A percentile compares a stretch with the other conserved stretches of the same genome.
phyloP scores from a whole-genome alignment of 2,329 filamentous ascomycete species.

The Gaeumannomyces tritici region DNA sequence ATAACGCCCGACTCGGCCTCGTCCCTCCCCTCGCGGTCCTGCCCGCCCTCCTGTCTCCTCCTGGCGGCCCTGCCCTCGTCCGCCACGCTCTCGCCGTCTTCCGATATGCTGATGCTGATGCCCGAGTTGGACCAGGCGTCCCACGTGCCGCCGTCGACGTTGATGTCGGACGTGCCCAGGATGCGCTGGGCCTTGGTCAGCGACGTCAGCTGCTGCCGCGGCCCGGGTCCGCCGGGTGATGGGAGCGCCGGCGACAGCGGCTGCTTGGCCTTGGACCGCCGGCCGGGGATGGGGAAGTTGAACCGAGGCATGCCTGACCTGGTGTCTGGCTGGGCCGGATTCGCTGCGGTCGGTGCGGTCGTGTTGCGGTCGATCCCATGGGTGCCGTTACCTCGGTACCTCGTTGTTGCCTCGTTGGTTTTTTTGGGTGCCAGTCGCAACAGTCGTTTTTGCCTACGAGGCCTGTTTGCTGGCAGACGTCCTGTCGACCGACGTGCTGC shows the following conservation, averaged over 20 bases:
- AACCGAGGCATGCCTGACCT: conserved; percentile 26
- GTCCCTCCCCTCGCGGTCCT: conserved; percentile 17
- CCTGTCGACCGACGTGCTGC: too few relatives aligned
- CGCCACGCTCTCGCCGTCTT: conserved; percentile 16
- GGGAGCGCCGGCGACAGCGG: neutral
- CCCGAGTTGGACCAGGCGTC: conserved; percentile 31
- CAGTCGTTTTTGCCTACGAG: too few relatives aligned
- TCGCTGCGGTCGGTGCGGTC: neutral
- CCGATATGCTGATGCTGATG: conserved; percentile 33
- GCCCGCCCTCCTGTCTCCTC: conserved; percentile 10
- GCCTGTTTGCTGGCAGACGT: neutral
- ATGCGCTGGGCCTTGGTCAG: conserved; percentile 43
- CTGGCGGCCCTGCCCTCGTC: conserved; percentile 14
- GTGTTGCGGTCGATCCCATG: too few relatives aligned
- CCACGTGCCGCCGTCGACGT: conserved; percentile 28
- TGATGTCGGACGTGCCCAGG: conserved; percentile 35
- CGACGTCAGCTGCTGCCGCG: conserved; percentile 17
- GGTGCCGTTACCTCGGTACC: too few relatives aligned
- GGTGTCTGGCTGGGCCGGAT: too few relatives aligned
- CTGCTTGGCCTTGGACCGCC: conserved; percentile 29
- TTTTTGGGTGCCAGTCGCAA: neutral
- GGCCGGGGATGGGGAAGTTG: conserved; percentile 36
- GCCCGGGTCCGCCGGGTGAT: neutral
- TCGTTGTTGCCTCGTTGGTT: too few relatives aligned
- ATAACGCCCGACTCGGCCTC: conserved; percentile 38